phyloP scores from a whole-genome alignment of 139 green algal genomes.

The Chlorokybus atmophyticus region DNA sequence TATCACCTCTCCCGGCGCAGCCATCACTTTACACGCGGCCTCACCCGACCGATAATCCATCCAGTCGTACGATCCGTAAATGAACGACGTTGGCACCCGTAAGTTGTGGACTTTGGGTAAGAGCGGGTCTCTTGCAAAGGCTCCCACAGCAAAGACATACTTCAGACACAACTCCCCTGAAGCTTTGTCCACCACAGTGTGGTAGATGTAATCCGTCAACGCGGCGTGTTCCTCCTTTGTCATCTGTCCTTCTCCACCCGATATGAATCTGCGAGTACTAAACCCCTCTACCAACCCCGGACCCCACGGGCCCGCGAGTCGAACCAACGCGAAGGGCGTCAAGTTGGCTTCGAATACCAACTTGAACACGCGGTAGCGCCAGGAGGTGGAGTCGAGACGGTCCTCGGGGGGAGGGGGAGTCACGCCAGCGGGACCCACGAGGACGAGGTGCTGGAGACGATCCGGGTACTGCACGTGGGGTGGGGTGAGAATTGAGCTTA shows the following conservation, averaged over 20 bases:
- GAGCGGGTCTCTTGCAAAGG: conserved; percentile 13
- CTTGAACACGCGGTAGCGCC: conserved; percentile 6
- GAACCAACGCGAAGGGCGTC: too few relatives aligned
- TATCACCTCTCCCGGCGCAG: background rate
- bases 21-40: background rate
- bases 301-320: conserved; percentile 11
- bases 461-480: conserved; percentile 34
- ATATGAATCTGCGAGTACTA: too few relatives aligned
- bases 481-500: too few relatives aligned
- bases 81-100: conserved; percentile 21
- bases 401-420: background rate
- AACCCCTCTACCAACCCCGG: conserved; percentile 10
- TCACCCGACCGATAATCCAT: conserved; percentile 19
- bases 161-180: conserved; percentile 25
- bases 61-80: conserved; percentile 26
- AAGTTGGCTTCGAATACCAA: conserved; percentile 22
- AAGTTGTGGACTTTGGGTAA: conserved; percentile 7
- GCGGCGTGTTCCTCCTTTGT: too few relatives aligned
- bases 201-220: conserved; percentile 24
- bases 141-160: conserved; percentile 14
- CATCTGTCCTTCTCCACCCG: too few relatives aligned
- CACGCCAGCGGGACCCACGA: conserved; percentile 28
- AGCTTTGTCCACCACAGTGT: conserved; percentile 10
- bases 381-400: too few relatives aligned
- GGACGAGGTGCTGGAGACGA: conserved; percentile 17